Base-by-base conservation (phyloP, 768 basidiomycete genomes). In the Leccinellum rugosiceps region DNA sequence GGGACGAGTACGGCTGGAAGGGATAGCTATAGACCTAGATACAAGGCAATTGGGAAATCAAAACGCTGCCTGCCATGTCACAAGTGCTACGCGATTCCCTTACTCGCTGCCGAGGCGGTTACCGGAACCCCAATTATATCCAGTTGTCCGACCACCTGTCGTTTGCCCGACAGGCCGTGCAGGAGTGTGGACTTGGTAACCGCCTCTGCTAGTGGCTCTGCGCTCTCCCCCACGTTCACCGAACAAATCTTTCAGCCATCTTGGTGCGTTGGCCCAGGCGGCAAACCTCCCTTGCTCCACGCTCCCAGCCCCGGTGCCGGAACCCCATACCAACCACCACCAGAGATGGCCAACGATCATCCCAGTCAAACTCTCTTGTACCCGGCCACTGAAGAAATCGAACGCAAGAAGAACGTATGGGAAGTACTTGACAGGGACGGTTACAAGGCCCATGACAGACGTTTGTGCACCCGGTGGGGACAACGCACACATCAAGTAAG, bases 361-460 rank as follows among this genome's bases (percentile, higher is more conserved):
- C 8, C 93, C 93, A 0, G 86, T 85, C 49, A 91, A 68, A 25
- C 80, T 75, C 26, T 76, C 65, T 7, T 83, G 80, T 4, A 85
- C 88, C 4, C 88, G 88, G 11, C 74, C 83, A 58, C 79, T 78
- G 64, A 94, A 67, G 48, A 89, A 68, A 70, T 94, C 93, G 65
- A 95, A 72, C 35, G 67, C 83, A 52, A 94, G 80, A 66, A 94
- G 78, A 38, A 83, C 77, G 67, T 86, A 92, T 1, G 93, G 90
- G 57, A 86, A 82, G 71, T 87, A 94, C 59, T 74, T 73, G 57
- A 89, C 69, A 1, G 90, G 91, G 58, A 94, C 67, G 17, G 83
- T 83, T 64, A 96, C 56, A 55, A 96, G 79, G 6, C 93, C 93
- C 77, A 92, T 85, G 57, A 95, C 68, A 8, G 87, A 89, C 14